Base-by-base conservation (phyloP, 768 basidiomycete genomes). In the Lactifluus piperatus region DNA sequence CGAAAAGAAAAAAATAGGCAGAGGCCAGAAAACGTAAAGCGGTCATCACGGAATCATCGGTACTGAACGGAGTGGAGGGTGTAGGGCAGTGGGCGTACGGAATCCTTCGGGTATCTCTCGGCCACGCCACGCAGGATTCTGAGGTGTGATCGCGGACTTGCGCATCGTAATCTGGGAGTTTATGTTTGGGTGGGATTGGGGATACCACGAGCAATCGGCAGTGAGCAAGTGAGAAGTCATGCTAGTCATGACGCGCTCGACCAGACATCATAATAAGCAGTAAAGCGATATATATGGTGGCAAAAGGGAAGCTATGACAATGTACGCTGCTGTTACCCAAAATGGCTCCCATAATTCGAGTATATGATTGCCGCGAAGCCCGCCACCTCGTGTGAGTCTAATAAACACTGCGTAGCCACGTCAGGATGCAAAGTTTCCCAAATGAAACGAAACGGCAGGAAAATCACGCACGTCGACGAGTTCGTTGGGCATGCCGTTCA, bases 291-390 rank as follows among this genome's bases (percentile, higher is more conserved):
- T 48, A 54, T 32, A 49, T n/a, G n/a, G 39, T 20, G 39, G 26
- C 26, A 48, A 26, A 41, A 41, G 26, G 49, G 48, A 13, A 29
- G 26, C 16, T 29, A 18, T 3, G 32, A 45, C 24, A 36, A 30
- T 26, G 16, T 54, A 34, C 47, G 54, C 49, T 18, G n/a, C 44
- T 26, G 67, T 66, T 64, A 72, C 62, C 69, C 68, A 63, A 81
- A 76, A 56, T 71, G 74, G 57, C 84, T 82, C 54, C 85, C 81
- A 63, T 86, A 91, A 64, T 77, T 79, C 24, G 82, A 79, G 69
- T 86, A 89, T 34, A 87, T 74, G 54, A 91, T 83, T 0, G 89
- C 89, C 49, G 85, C 82, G 51, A 91, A 76, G 63, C 80, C 84
- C 29, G 76, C 71, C 14, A 88, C 79, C 70, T 91, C 88, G 62